phyloP scores from a whole-genome alignment of 495 filamentous ascomycete species.

The Aspergillus nidulans region DNA sequence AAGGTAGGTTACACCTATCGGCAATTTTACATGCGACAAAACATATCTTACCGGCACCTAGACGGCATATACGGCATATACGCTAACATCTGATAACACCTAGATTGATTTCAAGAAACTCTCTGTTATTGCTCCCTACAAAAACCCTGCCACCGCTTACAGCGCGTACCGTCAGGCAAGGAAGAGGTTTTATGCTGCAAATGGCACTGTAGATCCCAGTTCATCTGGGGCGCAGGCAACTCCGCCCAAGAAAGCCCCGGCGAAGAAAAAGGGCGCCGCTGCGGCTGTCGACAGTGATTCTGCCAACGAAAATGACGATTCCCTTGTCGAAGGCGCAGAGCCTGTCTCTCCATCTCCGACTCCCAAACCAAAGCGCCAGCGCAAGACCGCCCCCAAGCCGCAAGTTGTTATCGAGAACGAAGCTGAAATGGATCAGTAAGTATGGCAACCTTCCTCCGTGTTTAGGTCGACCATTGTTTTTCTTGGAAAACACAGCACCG shows the following conservation, averaged over 20 bases:
- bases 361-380: conserved; percentile 21
- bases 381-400: conserved; percentile 16
- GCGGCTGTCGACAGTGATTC: neutral
- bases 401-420: neutral
- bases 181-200: conserved; percentile 19
- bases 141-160: conserved; percentile 29
- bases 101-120: conserved; percentile 41
- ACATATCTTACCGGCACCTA: neutral
- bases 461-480: neutral
- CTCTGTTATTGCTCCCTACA: conserved; percentile 28
- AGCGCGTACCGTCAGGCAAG: conserved; percentile 23
- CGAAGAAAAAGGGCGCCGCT: conserved; percentile 18
- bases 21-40: neutral
- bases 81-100: neutral
- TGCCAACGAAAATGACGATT: neutral
- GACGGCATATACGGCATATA: neutral
- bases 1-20: conserved; percentile 16
- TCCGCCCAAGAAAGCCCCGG: conserved; percentile 16
- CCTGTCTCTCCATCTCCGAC: neutral
- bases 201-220: neutral
- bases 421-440: conserved; percentile 6
- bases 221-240: neutral
- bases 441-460: conserved; percentile 3
- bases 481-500: neutral
- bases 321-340: neutral